Evolutionary conservation across 805 yeast genomes (phyloP), one percentile per base, ranked within the genome.

Genomic region (Lachancea meyersii): DNA sequence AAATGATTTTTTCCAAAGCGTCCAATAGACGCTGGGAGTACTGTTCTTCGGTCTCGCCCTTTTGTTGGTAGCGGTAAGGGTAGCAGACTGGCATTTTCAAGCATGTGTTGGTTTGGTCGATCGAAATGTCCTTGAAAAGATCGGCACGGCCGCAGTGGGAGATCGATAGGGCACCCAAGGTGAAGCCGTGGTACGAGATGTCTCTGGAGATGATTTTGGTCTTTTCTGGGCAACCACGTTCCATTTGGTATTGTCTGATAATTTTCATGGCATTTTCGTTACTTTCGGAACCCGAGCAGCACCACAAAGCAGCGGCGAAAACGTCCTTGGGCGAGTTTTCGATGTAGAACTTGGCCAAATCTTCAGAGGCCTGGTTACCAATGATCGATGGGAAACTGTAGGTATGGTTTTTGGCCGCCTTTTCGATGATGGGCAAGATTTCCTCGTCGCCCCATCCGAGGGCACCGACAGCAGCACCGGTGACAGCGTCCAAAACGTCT

Each of bases 251-350:
- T 53, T 72, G 76, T 49, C 65, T 63, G 22, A 77, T 75, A 46
- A 80, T 75, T 60, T 78, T 79, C 55, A 80, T 51, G 4, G 82
- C 82, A 33, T 79, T 80, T 56, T 80, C 86, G 55, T 77, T 79
- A 26, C 82, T 76, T 59, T 79, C 86, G 22, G 83, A 69, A n/a
- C 87, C 87, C 8, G 82, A 74, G 49, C 78, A 75, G 44, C 75
- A 70, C 61, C 81, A 68, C 36, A 68, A 46, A 11, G 70, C 74
- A 21, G 71, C 61, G 3, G 60, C 49, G 46, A 69, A 70, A 7
- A 62, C 69, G 34, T 60, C 64, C 31, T 61, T 51, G 42, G 71
- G 71, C 16, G 72, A 65, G 34, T 60, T 55, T 5, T 64, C 67
- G 46, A 69, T 60, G 38, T 67, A 71, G 60, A 64, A 69, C 40